Percentiles rank a stretch among this genome's conserved stretches.
phyloP scores from a whole-genome alignment of 176 grass and related monocot genomes.

The Oryza glumipatula region DNA sequence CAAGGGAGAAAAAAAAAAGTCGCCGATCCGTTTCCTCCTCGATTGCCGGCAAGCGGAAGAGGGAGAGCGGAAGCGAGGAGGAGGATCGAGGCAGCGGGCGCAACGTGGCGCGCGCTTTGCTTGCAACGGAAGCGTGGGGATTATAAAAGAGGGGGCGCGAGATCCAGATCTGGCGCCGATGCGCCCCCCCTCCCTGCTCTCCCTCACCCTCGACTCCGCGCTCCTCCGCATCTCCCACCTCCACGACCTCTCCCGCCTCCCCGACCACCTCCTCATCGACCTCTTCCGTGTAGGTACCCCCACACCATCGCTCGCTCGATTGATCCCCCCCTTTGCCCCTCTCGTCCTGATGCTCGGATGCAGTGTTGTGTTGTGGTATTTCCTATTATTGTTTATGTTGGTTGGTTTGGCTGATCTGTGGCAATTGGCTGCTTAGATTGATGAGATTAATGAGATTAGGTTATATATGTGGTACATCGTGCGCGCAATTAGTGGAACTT shows the following conservation, averaged over 20 bases:
- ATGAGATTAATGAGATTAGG: no score
- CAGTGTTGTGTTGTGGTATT: neutral
- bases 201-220: slow-evolving; percentile 84
- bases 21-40: slow-evolving; percentile 6
- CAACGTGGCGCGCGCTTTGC: slow-evolving; percentile 47
- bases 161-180: slow-evolving; percentile 64
- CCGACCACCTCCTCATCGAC: slow-evolving; percentile 85
- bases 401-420: neutral
- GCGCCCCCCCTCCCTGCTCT: slow-evolving; percentile 79
- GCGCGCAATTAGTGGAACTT: neutral
- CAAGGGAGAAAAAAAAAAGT: neutral
- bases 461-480: neutral
- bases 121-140: neutral
- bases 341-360: neutral
- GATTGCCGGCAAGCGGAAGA: slow-evolving; percentile 8
- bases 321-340: no score
- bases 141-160: slow-evolving; percentile 34
- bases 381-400: neutral
- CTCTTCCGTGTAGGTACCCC: slow-evolving; percentile 65
- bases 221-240: slow-evolving; percentile 68
- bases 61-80: neutral
- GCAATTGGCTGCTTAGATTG: neutral
- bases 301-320: no score
- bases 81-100: slow-evolving; percentile 37
- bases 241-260: slow-evolving; percentile 72